Conservation (phyloP, 192 early-diverging fungal species). For the Thamnidium elegans region DNA sequence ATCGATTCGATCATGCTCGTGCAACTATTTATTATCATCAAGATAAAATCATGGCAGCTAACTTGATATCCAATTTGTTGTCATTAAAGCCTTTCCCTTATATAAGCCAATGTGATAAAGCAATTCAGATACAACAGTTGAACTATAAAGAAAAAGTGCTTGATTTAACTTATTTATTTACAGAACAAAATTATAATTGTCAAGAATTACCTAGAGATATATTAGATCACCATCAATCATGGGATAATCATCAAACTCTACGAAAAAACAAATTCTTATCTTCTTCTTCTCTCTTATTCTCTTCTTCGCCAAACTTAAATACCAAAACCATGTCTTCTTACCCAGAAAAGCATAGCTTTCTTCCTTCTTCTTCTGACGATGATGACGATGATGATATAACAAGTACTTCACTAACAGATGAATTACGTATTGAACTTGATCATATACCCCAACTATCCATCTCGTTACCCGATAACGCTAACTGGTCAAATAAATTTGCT, state of each 20-base stretch:
- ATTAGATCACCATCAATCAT: slow-evolving; percentile 1
- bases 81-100: neutral
- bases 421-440: slow-evolving; percentile 4
- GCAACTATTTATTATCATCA: too few relatives aligned
- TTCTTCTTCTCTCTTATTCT: neutral
- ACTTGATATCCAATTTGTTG: neutral
- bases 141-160: neutral
- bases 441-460: neutral
- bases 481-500: neutral
- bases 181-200: neutral
- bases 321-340: slow-evolving; percentile 4
- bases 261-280: neutral
- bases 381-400: neutral
- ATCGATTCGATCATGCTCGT: too few relatives aligned
- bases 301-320: neutral
- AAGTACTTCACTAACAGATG: neutral
- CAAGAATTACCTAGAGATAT: neutral
- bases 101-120: neutral
- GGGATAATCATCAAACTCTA: neutral
- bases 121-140: slow-evolving; percentile 8
- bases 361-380: neutral
- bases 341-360: neutral
- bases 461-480: neutral
- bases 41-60: neutral
- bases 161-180: neutral